Conservation (phyloP, 108 stramenopile species). For the Discostella pseudostelligera region DNA sequence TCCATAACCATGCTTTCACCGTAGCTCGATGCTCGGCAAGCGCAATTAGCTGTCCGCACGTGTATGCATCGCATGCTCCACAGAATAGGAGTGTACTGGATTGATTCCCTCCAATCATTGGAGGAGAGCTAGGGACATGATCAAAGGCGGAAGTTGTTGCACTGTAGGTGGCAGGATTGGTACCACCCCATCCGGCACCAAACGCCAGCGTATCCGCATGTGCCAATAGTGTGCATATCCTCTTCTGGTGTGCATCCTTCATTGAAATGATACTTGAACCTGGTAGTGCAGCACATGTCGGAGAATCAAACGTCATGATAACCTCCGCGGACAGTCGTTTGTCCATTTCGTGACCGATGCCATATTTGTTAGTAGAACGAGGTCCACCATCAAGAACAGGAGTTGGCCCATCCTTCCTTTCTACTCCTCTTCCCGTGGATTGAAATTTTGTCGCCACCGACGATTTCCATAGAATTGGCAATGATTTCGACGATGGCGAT, state of each 20-base stretch:
- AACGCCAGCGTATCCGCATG: slow-evolving; percentile 80
- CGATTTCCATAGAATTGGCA: neutral
- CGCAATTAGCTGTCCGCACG: slow-evolving; percentile 81
- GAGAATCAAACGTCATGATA: slow-evolving; percentile 32
- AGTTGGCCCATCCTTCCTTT: slow-evolving; percentile 11
- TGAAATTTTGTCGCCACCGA: neutral
- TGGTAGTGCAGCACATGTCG: neutral
- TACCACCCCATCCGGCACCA: slow-evolving; percentile 15
- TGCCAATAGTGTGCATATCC: slow-evolving; percentile 72
- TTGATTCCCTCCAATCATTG: slow-evolving; percentile 59
- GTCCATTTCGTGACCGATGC: neutral
- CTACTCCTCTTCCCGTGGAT: slow-evolving; percentile 1
- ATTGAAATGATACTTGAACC: neutral
- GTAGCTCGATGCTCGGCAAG: slow-evolving; percentile 79
- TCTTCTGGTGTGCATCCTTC: slow-evolving; percentile 50
- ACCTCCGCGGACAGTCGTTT: slow-evolving; percentile 22
- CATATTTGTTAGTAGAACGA: neutral
- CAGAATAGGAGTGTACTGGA: slow-evolving; percentile 72
- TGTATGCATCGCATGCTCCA: slow-evolving; percentile 73
- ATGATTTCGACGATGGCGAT: too few relatives aligned
- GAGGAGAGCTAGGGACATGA: slow-evolving; percentile 34
- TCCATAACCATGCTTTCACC: slow-evolving; percentile 74
- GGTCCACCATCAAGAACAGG: slow-evolving; percentile 41
- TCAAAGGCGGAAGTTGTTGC: slow-evolving; percentile 2
- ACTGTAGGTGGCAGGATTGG: neutral